Evolutionary conservation across 257 asterid genomes (phyloP).

Genomic region (Capsicum pubescens): DNA sequence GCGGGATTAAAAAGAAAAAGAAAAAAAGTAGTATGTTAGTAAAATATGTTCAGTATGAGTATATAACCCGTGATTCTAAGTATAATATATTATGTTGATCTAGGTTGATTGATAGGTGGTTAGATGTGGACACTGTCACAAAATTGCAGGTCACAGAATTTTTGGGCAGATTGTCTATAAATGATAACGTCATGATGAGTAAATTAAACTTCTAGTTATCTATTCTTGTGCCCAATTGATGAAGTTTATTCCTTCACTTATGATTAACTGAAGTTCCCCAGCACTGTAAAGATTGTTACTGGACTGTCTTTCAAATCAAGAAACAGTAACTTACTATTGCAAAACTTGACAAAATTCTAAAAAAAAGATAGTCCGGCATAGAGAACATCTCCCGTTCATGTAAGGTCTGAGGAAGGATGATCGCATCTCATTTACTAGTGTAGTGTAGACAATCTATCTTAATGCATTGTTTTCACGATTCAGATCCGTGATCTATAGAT

Average conservation of each 20-base stretch:
- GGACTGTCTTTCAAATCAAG: neutral
- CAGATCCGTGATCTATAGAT: no score
- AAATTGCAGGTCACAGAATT: neutral
- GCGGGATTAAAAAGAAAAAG: no score
- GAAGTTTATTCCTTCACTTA: neutral
- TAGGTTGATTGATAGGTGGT: neutral
- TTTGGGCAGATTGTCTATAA: neutral
- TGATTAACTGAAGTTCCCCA: neutral
- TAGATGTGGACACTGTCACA: constrained; percentile 10
- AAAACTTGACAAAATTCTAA: neutral
- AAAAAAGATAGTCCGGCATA: neutral
- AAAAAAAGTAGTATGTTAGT: no score
- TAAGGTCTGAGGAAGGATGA: no score
- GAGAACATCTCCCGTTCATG: neutral
- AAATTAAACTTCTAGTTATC: constrained; percentile 2
- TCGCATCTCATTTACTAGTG: neutral
- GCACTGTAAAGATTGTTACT: neutral
- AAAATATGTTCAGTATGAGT: neutral
- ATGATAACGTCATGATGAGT: constrained; percentile 12
- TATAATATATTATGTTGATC: neutral
- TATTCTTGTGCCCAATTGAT: constrained; percentile 13
- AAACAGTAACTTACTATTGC: neutral
- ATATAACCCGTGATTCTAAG: neutral
- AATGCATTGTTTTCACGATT: no score
- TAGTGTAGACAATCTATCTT: no score